Base-by-base conservation (phyloP, 805 yeast species). In the Kodamaea neixiangensis region DNA sequence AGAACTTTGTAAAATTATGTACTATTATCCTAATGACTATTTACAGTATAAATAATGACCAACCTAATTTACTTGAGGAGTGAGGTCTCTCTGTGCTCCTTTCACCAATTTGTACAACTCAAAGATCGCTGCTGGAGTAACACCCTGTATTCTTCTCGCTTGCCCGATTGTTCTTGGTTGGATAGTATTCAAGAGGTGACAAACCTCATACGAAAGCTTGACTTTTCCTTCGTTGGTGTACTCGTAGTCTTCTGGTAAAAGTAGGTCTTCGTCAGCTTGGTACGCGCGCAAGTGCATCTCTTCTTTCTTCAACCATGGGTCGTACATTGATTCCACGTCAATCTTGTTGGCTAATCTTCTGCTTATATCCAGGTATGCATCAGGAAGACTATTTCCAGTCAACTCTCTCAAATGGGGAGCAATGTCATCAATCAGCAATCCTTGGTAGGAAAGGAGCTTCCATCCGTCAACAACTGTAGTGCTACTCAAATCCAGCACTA, bases 161-260 rank as follows among this genome's bases (percentile, higher is more conserved):
- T 94, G 98, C 0, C 98, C 98, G 42, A 94, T 82, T 0, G 97
- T 94, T 48, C 82, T 81, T 0, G 99, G 99, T 54, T 88, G 86
- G 13, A 89, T 83, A 9, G 78, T 76, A 59, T 89, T 88, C 49
- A 94, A 72, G 9, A 87, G 69, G 14, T 73, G 75, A 50, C 87
- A 80, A 22, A 85, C 92, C 62, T 93, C 97, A 20, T 80, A 76
- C 1, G 96, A 87, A n/a, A 93, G 68, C 50, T 72, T 73, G 35
- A 72, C 48, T 20, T 58, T 66, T 0, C 89, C 81, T 14, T 81
- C 76, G 11, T 72, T 62, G 10, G 77, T 59, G 64, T 92, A 93
- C 55, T 85, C 86, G 58, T 79, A 81, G 51, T 83, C 77, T 2
- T 59, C 44, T 0, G 99, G 99, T n/a, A 94, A 72, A 5, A 74